Conservation (phyloP, 164 flowering plant genomes). For the Chimonanthus salicifolius region DNA sequence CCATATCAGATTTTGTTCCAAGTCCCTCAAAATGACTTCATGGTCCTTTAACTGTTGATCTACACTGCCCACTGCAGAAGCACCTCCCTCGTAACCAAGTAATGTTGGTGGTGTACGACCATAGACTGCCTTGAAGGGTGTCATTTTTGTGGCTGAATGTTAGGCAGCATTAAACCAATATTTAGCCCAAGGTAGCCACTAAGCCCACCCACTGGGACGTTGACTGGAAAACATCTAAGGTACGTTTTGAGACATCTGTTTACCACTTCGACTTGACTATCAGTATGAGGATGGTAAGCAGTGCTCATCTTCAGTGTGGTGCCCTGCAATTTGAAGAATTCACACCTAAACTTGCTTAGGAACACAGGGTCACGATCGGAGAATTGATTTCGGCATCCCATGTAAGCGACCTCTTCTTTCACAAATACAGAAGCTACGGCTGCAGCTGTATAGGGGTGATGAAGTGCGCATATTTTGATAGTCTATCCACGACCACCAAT, state of each 20-base stretch:
- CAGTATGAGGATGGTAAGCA: constrained; percentile 2
- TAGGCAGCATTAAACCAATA: neutral
- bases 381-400: neutral
- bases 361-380: neutral
- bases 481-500: neutral
- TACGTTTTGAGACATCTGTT: neutral
- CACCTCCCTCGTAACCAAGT: neutral
- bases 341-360: neutral
- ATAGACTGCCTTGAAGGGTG: constrained; percentile 3
- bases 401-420: neutral
- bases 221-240: neutral
- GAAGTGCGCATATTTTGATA: neutral
- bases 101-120: neutral
- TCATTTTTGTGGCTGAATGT: neutral
- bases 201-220: neutral
- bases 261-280: neutral
- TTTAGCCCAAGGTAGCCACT: neutral
- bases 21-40: neutral
- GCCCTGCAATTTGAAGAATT: neutral
- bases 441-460: neutral
- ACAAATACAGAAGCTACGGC: neutral
- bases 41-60: neutral
- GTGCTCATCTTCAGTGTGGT: constrained; percentile 1
- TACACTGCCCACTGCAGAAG: neutral
- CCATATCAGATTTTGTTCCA: neutral